Conservation (phyloP, 2,329 filamentous ascomycete species). For the Clathrospora elynae region DNA sequence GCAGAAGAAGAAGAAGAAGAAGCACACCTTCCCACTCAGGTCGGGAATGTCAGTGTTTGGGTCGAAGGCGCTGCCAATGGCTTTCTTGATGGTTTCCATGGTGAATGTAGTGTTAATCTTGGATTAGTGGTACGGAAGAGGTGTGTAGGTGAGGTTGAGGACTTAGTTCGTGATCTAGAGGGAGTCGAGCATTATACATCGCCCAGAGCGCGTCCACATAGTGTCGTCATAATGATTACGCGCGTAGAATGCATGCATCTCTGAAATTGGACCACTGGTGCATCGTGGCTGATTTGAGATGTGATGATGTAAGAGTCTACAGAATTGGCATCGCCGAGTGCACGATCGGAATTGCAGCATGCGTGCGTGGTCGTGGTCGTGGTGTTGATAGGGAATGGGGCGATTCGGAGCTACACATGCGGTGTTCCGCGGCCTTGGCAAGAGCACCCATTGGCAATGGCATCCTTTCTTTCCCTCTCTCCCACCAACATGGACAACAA, state of each 20-base stretch:
- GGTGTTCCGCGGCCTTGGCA: too few species aligned
- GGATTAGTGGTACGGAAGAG: not conserved
- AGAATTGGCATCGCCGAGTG: not conserved
- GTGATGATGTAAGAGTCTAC: not conserved
- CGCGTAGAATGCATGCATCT: not conserved
- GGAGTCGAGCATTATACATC: not conserved
- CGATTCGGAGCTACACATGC: too few species aligned
- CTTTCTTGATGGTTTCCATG: conserved; percentile 36
- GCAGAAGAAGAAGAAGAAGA: not conserved
- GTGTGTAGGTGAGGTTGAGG: not conserved
- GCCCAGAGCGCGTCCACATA: not conserved
- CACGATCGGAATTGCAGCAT: not conserved
- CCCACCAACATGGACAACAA: too few species aligned
- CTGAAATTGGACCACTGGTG: not conserved
- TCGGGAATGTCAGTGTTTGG: conserved; percentile 51
- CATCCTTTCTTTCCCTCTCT: too few species aligned
- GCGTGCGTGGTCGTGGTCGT: not conserved
- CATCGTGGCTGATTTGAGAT: not conserved
- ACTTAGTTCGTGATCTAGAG: not conserved
- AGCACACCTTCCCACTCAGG: conserved; percentile 45
- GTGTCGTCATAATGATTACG: not conserved
- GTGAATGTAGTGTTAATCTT: not conserved
- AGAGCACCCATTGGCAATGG: too few species aligned
- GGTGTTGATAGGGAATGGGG: too few species aligned
- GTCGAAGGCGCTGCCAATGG: conserved; percentile 35